phyloP scores from a whole-genome alignment of 495 filamentous ascomycete species.

The Aeminium ludgeri region DNA sequence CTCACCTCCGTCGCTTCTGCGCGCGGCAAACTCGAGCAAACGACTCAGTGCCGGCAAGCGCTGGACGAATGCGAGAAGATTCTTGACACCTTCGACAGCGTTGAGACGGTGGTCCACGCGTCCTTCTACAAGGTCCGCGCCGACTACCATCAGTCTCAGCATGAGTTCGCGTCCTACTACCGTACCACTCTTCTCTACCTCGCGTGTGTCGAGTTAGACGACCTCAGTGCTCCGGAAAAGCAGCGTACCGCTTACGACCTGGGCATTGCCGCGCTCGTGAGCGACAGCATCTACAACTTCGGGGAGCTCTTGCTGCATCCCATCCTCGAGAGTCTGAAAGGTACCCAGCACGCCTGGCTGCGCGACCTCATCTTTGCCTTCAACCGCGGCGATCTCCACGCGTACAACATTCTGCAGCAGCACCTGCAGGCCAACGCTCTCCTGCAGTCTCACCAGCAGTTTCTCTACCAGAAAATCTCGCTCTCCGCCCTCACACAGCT shows the following conservation, averaged over 20 bases:
- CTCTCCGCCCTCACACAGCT: conserved; percentile 88
- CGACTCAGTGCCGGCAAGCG: conserved; percentile 63
- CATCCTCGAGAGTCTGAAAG: conserved; percentile 67
- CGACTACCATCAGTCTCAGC: conserved; percentile 82
- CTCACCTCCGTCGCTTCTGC: conserved; percentile 79
- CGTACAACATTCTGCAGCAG: conserved; percentile 69
- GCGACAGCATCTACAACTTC: conserved; percentile 95
- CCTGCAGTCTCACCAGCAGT: conserved; percentile 58
- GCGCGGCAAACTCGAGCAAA: conserved; percentile 58
- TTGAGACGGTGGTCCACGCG: conserved; percentile 91
- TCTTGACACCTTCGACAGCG: conserved; percentile 80
- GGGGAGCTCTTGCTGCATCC: conserved; percentile 96
- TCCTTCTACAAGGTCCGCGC: conserved; percentile 93
- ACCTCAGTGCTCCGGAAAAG: conserved; percentile 54
- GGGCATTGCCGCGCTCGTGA: conserved; percentile 77
- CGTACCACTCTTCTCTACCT: conserved; percentile 95
- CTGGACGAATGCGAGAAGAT: conserved; percentile 75
- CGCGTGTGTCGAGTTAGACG: conserved; percentile 74
- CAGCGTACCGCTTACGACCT: conserved; percentile 78
- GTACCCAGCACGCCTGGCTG: conserved; percentile 59
- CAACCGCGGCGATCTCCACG: conserved; percentile 83
- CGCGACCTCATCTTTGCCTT: conserved; percentile 90
- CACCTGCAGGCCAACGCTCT: conserved; percentile 54
- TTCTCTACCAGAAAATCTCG: conserved; percentile 95
- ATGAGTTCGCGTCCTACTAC: conserved; percentile 90